phyloP scores from a whole-genome alignment of 2,329 filamentous ascomycete species.

The Xylariaceae sp. region DNA sequence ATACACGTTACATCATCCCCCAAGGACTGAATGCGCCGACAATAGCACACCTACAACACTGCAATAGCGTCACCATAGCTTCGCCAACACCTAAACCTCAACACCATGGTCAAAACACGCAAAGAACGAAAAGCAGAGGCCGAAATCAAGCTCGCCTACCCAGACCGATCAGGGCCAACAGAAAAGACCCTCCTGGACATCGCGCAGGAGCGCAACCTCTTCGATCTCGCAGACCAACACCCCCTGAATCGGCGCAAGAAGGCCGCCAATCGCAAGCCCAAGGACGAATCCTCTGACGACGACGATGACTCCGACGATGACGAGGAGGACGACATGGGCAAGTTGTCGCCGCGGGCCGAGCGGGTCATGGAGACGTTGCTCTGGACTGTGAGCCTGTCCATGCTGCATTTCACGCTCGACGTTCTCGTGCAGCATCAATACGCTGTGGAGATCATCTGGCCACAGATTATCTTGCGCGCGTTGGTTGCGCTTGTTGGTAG shows the following conservation, averaged over 20 bases:
- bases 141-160: conserved; percentile 60
- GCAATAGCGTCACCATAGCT: background rate
- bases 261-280: conserved; percentile 33
- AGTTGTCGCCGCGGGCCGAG: conserved; percentile 41
- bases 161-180: conserved; percentile 57
- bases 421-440: conserved; percentile 77
- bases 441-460: conserved; percentile 58
- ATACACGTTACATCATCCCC: no score
- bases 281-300: background rate
- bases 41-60: background rate
- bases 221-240: conserved; percentile 43
- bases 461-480: conserved; percentile 46
- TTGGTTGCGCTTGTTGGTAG: conserved; percentile 49
- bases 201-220: conserved; percentile 58
- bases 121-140: conserved; percentile 42
- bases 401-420: conserved; percentile 73
- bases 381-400: conserved; percentile 59
- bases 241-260: conserved; percentile 30
- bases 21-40: no score
- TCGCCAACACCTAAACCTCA: background rate
- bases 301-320: conserved; percentile 18
- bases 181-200: conserved; percentile 68
- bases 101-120: conserved; percentile 45
- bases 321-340: conserved; percentile 28
- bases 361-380: conserved; percentile 51